These are phyloP conservation scores for Nicotiana attenuata DNA, from an alignment of 257 asterid species.

Conservation along the genomic window DNA sequence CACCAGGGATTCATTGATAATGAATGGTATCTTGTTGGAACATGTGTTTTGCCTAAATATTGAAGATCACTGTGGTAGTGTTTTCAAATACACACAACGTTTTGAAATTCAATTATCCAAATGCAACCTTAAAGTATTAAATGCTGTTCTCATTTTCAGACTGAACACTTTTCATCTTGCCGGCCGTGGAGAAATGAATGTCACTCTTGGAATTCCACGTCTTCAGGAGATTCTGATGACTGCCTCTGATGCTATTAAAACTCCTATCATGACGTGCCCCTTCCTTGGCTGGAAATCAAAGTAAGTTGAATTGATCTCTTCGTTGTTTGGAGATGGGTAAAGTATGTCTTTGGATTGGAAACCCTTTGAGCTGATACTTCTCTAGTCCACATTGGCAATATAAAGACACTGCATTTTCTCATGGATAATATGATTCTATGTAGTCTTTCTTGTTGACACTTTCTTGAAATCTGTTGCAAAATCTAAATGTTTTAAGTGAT, in stretches of 20 bases:
- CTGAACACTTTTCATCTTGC: slow-evolving; percentile 96
- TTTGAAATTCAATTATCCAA: background rate
- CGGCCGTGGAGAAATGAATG: slow-evolving; percentile 99
- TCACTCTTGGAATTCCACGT: slow-evolving; percentile 98
- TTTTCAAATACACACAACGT: background rate
- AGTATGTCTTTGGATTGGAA: background rate
- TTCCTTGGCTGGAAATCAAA: slow-evolving; percentile 52
- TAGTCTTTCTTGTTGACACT: background rate
- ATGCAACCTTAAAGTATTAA: slow-evolving; percentile 7
- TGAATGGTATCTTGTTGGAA: background rate
- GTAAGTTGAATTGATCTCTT: slow-evolving; percentile 40
- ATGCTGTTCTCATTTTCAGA: slow-evolving; percentile 38
- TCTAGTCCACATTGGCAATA: background rate
- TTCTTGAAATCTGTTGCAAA: slow-evolving; percentile 5
- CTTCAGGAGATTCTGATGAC: slow-evolving; percentile 96
- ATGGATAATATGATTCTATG: background rate
- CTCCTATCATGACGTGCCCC: slow-evolving; percentile 93
- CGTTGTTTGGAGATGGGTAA: background rate
- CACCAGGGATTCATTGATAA: background rate
- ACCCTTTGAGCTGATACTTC: background rate
- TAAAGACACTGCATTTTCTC: background rate
- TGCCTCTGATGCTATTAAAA: slow-evolving; percentile 66
- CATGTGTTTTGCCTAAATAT: background rate
- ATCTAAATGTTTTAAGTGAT: slow-evolving; percentile 5
- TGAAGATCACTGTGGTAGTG: background rate